Evolutionary conservation across 495 filamentous ascomycete species (phyloP).

Genomic region (Chlorociboria aeruginascens): DNA sequence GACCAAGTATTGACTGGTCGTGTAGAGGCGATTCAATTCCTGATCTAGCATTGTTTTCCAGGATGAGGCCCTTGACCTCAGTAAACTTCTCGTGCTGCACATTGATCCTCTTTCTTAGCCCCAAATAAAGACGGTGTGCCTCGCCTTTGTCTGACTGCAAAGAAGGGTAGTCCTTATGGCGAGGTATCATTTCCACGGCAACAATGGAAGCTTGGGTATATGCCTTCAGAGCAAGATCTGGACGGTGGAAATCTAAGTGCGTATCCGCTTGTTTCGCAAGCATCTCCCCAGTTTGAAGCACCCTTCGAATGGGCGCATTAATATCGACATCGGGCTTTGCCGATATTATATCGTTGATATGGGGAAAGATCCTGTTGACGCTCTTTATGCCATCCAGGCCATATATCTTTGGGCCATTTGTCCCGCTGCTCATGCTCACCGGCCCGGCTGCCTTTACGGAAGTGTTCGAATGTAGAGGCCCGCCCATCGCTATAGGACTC

Average conservation of each 20-base stretch:
- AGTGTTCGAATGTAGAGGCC: constrained; percentile 11
- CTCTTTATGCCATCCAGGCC: constrained; percentile 3
- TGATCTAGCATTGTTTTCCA: constrained; percentile 45
- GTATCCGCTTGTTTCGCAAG: constrained; percentile 39
- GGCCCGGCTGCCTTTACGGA: constrained; percentile 9
- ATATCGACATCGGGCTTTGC: constrained; percentile 31
- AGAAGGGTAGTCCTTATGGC: constrained; percentile 51
- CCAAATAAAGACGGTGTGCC: constrained; percentile 35
- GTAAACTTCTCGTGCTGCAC: constrained; percentile 34
- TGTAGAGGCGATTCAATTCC: too few relatives aligned
- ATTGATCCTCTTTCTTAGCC: constrained; percentile 35
- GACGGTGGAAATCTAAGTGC: constrained; percentile 36
- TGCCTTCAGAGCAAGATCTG: constrained; percentile 43
- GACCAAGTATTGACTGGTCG: too few relatives aligned
- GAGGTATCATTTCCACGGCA: constrained; percentile 59
- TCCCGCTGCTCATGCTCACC: not conserved
- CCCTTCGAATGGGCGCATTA: constrained; percentile 31
- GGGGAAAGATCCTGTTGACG: constrained; percentile 40
- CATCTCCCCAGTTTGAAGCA: constrained; percentile 37
- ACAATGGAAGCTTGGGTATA: constrained; percentile 74
- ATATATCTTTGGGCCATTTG: not conserved
- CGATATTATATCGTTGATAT: constrained; percentile 61
- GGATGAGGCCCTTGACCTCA: constrained; percentile 53
- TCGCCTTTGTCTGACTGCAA: constrained; percentile 32
- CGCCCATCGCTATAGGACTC: constrained; percentile 13